Evolutionary conservation across 2,329 filamentous ascomycete genomes (phyloP), one percentile per base, ranked within the genome.

Genomic region (Aureobasidium sp.): DNA sequence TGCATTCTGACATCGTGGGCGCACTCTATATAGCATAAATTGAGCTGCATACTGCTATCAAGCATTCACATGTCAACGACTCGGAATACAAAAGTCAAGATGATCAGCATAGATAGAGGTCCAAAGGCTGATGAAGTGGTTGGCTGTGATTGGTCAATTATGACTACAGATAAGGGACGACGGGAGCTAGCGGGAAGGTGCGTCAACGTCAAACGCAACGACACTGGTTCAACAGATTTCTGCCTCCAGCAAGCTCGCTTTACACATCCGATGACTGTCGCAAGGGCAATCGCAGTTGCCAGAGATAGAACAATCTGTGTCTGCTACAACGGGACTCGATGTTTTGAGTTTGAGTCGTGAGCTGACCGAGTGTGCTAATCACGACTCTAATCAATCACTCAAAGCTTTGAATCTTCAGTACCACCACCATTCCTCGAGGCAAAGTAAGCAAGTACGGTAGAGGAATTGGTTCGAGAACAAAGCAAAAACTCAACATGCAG

Each of bases 191-290:
- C 46, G 57, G 57, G 24, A 60, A 60, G 43, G 13, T 47, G 57
- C 46, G 46, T 37, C 57, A 60, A 60, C 57, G 44, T 60, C 57
- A 60, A 60, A 50, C 57, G 36, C 57, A 60, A 60, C 57, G 57
- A 50, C 57, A 60, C 44, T 57, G 52, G 57, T 60, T 60, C 57
- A 60, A 60, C 57, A 51, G 36, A 60, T 43, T 59, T 60, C 46
- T 51, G 27, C 34, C 24, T 17, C 17, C n/a, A 26, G 29, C 29
- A 32, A 32, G 53, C 32, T 37, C 17, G 39, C 32, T 43, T 60
- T 60, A 60, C 57, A 36, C 39, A 46, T n/a, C 6, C n/a, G 46
- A 60, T 60, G 57, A 60, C 57, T 60, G 46, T 60, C 56, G 32
- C 32, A 15, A 43, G 29, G 39, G 6, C 41, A 27, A 56, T 24